Percentiles rank a stretch among this genome's conserved stretches.
These are phyloP conservation scores for Dacryopinax primogenitus DNA, from an alignment of 768 basidiomycete species.

Conservation along the genomic window DNA sequence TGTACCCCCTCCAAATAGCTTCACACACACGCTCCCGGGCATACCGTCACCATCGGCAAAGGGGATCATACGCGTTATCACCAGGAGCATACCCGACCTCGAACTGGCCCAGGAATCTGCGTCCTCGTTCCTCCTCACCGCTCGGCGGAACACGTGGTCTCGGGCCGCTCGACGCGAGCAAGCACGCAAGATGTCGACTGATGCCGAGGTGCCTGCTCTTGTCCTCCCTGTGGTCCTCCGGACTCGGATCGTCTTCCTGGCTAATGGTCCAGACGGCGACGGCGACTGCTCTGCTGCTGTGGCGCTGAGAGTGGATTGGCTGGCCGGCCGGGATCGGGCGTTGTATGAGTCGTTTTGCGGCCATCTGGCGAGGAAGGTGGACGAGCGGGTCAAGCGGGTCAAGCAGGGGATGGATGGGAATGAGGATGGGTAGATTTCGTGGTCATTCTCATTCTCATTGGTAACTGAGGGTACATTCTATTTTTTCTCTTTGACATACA, in stretches of 20 bases:
- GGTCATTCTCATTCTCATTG: constrained; percentile 1
- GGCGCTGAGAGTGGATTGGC: constrained; percentile 45
- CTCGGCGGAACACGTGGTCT: constrained; percentile 49
- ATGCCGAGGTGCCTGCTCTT: not conserved
- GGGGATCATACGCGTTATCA: constrained; percentile 22
- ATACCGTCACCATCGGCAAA: constrained; percentile 11
- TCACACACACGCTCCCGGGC: constrained; percentile 31
- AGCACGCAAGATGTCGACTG: constrained; percentile 18
- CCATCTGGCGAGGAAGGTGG: constrained; percentile 46
- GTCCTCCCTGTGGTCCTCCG: not conserved
- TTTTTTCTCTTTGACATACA: not conserved
- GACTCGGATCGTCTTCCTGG: not conserved
- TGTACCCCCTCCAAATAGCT: constrained; percentile 47
- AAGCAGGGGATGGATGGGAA: not conserved
- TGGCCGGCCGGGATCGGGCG: constrained; percentile 42
- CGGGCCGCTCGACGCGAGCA: constrained; percentile 45
- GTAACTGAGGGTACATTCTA: not conserved
- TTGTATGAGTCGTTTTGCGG: constrained; percentile 56
- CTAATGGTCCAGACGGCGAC: not conserved
- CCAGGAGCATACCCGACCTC: constrained; percentile 20
- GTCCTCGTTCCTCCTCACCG: constrained; percentile 20
- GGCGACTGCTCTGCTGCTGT: not conserved
- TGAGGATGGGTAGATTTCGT: not conserved
- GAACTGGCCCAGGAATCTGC: not conserved
- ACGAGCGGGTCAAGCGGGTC: not conserved